Conservation (phyloP, 192 early-diverging fungal genomes). For the Coemansia sp. region DNA sequence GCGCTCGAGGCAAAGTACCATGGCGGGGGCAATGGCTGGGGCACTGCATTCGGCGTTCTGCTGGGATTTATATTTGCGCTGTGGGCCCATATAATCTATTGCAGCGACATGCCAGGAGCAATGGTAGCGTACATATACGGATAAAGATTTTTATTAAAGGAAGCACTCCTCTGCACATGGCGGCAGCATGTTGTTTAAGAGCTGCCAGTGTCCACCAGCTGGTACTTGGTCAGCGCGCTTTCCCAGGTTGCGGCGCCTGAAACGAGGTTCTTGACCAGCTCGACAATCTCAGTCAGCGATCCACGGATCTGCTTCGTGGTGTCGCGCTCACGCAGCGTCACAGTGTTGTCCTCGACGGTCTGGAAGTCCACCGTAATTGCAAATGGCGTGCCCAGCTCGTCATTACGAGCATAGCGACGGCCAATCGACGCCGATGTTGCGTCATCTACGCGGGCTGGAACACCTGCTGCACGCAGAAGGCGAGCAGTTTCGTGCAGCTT, state of each 20-base stretch:
- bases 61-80: slow-evolving; percentile 28
- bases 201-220: slow-evolving; percentile 57
- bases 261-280: slow-evolving; percentile 71
- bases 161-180: background rate
- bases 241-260: slow-evolving; percentile 72
- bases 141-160: background rate
- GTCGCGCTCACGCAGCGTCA: slow-evolving; percentile 96
- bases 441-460: slow-evolving; percentile 87
- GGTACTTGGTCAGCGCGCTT: slow-evolving; percentile 65
- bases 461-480: slow-evolving; percentile 68
- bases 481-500: slow-evolving; percentile 62
- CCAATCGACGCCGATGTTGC: slow-evolving; percentile 86
- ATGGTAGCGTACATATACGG: slow-evolving; percentile 6
- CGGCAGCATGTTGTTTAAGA: background rate
- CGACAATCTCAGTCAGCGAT: slow-evolving; percentile 64
- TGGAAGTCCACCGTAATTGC: slow-evolving; percentile 98
- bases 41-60: slow-evolving; percentile 22
- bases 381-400: slow-evolving; percentile 97
- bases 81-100: slow-evolving; percentile 40
- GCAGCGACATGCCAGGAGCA: slow-evolving; percentile 26
- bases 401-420: slow-evolving; percentile 94
- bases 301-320: slow-evolving; percentile 93
- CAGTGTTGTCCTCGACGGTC: slow-evolving; percentile 86
- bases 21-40: slow-evolving; percentile 45
- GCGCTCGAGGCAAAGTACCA: slow-evolving; percentile 30